These are phyloP conservation scores for Arctium minus DNA, from an alignment of 129 eudicot species.

Conservation along the genomic window DNA sequence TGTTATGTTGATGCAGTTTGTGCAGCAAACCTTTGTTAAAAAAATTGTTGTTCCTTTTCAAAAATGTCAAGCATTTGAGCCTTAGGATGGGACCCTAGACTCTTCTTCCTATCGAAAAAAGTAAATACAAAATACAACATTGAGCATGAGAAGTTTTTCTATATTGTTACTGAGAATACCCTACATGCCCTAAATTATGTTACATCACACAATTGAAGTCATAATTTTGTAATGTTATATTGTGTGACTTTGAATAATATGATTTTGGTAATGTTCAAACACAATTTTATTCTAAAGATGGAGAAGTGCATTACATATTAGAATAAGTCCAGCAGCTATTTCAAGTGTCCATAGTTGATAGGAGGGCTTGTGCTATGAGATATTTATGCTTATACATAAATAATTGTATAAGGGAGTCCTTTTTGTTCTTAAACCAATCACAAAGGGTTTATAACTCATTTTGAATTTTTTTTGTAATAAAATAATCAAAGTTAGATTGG, in stretches of 20 bases:
- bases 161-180: neutral
- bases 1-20: conserved; percentile 1
- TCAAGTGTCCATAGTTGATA: neutral
- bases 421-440: neutral
- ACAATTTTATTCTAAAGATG: neutral
- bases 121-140: neutral
- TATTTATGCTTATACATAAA: neutral
- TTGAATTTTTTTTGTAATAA: neutral
- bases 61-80: neutral
- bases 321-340: neutral
- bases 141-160: neutral
- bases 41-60: neutral
- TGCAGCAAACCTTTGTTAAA: neutral
- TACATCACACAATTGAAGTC: neutral
- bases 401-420: neutral
- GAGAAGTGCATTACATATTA: neutral
- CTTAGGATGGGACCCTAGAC: neutral
- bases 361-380: neutral
- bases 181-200: neutral
- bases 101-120: neutral
- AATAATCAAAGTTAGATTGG: neutral
- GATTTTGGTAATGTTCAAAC: neutral
- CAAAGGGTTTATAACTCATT: neutral
- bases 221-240: neutral
- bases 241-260: neutral